These are phyloP conservation scores for Hypoxylon cercidicola DNA, from an alignment of 495 filamentous ascomycete genomes.

Conservation along the genomic window DNA sequence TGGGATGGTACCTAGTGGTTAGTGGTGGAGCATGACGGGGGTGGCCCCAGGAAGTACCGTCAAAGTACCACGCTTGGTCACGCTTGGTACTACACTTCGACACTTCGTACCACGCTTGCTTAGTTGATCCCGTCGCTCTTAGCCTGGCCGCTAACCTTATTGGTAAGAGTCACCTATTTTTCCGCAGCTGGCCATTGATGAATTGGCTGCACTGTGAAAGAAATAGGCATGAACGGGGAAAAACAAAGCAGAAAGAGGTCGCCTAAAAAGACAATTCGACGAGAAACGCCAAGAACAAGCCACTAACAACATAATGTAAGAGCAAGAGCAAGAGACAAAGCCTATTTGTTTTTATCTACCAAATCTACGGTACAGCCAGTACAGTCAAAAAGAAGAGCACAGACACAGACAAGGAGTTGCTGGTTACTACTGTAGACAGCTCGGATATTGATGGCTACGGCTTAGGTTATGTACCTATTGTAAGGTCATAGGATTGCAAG, in stretches of 20 bases:
- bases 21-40: conserved; percentile 45
- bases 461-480: too few species aligned
- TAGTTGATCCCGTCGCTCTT: conserved; percentile 41
- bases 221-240: neutral
- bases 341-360: too few species aligned
- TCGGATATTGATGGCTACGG: too few species aligned
- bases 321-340: too few species aligned
- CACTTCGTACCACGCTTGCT: conserved; percentile 20
- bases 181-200: conserved; percentile 5
- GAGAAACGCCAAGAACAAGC: too few species aligned
- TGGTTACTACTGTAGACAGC: neutral
- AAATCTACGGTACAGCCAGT: neutral
- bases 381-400: neutral
- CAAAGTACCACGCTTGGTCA: conserved; percentile 28
- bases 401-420: neutral
- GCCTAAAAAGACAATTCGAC: too few species aligned
- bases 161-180: conserved; percentile 37
- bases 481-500: too few species aligned
- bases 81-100: too few species aligned
- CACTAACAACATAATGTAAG: too few species aligned
- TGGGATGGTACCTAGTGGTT: conserved; percentile 47
- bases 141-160: conserved; percentile 35
- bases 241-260: conserved; percentile 13
- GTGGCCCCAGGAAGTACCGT: conserved; percentile 38
- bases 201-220: conserved; percentile 34